These are phyloP conservation scores for Syncephalis plumigaleata DNA, from an alignment of 371 early-diverging fungal genomes.

Conservation along the genomic window DNA sequence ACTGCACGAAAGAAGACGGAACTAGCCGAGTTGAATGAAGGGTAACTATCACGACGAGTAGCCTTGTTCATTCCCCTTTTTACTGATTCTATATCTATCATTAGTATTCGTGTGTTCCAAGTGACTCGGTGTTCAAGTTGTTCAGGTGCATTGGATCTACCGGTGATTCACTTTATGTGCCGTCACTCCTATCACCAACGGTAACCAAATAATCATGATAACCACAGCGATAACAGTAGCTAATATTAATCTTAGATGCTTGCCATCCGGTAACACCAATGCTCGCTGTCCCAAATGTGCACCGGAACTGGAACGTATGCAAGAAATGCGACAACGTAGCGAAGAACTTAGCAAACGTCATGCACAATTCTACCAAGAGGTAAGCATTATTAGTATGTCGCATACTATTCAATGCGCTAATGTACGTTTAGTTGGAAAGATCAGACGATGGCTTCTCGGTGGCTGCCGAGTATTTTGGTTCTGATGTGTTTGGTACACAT, in stretches of 20 bases:
- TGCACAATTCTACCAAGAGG: constrained; percentile 20
- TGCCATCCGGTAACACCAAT: neutral
- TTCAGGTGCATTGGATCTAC: constrained; percentile 66
- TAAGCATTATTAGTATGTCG: constrained; percentile 20
- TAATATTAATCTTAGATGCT: neutral
- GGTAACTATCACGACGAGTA: constrained; percentile 12
- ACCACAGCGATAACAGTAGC: constrained; percentile 1
- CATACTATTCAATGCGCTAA: neutral
- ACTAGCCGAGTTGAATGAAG: constrained; percentile 60
- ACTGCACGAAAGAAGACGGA: constrained; percentile 55
- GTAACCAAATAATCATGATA: constrained; percentile 15
- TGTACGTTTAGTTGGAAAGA: constrained; percentile 30
- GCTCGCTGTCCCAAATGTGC: constrained; percentile 67
- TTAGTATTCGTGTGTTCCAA: constrained; percentile 62
- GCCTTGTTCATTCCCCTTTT: neutral
- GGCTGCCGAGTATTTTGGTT: constrained; percentile 62
- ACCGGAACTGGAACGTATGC: constrained; percentile 61
- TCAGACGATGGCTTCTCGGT: constrained; percentile 71
- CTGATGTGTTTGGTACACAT: too few species aligned
- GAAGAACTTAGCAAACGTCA: neutral
- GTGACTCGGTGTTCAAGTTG: constrained; percentile 74
- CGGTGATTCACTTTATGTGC: constrained; percentile 83
- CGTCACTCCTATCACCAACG: constrained; percentile 83
- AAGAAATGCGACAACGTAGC: constrained; percentile 35
- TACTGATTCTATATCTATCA: constrained; percentile 2